Percentiles rank a stretch among this genome's conserved stretches.
These are phyloP conservation scores for Priceomyces medius DNA, from an alignment of 805 yeast species.

Conservation along the genomic window DNA sequence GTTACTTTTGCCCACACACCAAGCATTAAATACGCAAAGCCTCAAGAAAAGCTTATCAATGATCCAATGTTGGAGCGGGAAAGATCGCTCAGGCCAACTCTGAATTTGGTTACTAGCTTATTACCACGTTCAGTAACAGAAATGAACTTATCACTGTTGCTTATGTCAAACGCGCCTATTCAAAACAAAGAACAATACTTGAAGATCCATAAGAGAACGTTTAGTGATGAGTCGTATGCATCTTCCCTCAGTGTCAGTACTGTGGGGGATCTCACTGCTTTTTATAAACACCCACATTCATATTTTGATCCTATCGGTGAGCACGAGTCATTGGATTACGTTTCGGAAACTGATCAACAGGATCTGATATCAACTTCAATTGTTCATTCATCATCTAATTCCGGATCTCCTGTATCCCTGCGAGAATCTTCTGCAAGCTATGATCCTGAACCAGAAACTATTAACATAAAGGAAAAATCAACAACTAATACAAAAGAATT, in stretches of 20 bases:
- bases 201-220: slow-evolving; percentile 23
- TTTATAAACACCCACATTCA: slow-evolving; percentile 4
- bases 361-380: background rate
- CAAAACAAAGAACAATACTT: slow-evolving; percentile 9
- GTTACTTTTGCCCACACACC: slow-evolving; percentile 5
- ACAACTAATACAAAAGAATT: slow-evolving; percentile 1
- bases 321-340: too few species aligned
- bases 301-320: background rate
- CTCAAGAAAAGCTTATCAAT: background rate
- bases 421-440: background rate
- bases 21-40: background rate
- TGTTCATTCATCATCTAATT: background rate
- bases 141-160: slow-evolving; percentile 10
- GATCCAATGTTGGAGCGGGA: slow-evolving; percentile 3
- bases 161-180: slow-evolving; percentile 13
- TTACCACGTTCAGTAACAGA: slow-evolving; percentile 12
- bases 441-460: background rate
- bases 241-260: slow-evolving; percentile 40
- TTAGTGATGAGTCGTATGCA: slow-evolving; percentile 39
- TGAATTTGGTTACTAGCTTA: slow-evolving; percentile 1
- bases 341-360: too few species aligned
- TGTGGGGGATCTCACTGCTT: slow-evolving; percentile 29
- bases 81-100: slow-evolving; percentile 2
- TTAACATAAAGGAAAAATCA: slow-evolving; percentile 7
- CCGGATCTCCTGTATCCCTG: background rate